These are phyloP conservation scores for Clarireedia sp. DNA, from an alignment of 2,329 filamentous ascomycete species.

Conservation along the genomic window DNA sequence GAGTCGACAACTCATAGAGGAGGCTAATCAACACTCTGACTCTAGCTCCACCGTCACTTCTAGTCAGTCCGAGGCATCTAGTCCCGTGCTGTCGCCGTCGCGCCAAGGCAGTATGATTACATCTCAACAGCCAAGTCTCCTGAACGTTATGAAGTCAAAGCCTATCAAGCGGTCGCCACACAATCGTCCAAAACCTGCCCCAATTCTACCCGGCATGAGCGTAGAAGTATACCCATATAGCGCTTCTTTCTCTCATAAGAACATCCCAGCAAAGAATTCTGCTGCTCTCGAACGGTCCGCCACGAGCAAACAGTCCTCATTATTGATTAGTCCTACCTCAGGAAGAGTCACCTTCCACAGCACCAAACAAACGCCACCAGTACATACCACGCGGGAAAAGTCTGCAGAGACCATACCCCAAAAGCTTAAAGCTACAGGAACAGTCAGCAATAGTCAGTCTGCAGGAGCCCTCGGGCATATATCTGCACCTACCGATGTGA, in stretches of 20 bases:
- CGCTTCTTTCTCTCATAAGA: not conserved
- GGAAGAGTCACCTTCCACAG: no score
- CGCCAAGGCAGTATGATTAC: not conserved
- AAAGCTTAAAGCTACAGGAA: no score
- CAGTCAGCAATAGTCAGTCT: no score
- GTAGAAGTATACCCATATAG: not conserved
- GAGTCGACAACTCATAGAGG: conserved; percentile 13
- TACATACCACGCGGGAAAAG: no score
- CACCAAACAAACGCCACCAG: no score
- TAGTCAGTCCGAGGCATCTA: not conserved
- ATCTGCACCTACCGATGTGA: no score
- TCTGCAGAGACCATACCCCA: no score
- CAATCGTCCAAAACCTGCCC: not conserved
- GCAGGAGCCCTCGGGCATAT: no score
- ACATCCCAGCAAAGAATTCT: not conserved
- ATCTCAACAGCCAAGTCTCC: not conserved
- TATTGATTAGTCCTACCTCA: not conserved
- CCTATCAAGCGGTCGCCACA: not conserved
- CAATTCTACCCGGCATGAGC: conserved; percentile 9
- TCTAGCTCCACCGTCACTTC: not conserved
- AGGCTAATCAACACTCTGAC: conserved; percentile 3
- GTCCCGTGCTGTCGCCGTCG: not conserved
- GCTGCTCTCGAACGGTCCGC: not conserved
- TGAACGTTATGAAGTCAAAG: not conserved
- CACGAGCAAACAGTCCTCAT: not conserved